A percentile compares a stretch with the other conserved stretches of the same genome.
phyloP scores from a whole-genome alignment of 106 monocot species.

The Ottelia alismoides region DNA sequence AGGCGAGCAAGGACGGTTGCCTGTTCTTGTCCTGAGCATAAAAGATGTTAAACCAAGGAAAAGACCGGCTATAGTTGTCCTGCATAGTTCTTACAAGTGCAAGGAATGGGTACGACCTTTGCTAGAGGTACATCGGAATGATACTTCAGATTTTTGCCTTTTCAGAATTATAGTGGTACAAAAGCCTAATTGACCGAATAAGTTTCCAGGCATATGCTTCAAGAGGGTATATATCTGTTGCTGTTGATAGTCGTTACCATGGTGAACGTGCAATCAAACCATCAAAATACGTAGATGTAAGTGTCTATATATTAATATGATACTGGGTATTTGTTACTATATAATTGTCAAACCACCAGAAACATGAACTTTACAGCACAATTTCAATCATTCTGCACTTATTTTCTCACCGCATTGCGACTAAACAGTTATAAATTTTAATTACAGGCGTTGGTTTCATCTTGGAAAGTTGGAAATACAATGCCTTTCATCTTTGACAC shows the following conservation, averaged over 20 bases:
- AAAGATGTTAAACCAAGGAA: conserved; percentile 26
- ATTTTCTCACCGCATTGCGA: not conserved
- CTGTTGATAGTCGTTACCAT: conserved; percentile 96
- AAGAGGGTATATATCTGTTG: conserved; percentile 73
- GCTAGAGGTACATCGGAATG: conserved; percentile 79
- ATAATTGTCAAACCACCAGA: too few species aligned
- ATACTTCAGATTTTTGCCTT: not conserved
- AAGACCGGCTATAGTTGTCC: conserved; percentile 74
- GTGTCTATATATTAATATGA: too few species aligned
- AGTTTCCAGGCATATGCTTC: conserved; percentile 85
- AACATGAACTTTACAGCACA: too few species aligned
- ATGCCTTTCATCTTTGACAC: conserved; percentile 99
- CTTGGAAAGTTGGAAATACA: conserved; percentile 80
- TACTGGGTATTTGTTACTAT: too few species aligned
- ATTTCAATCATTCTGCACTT: not conserved
- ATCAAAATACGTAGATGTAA: conserved; percentile 75
- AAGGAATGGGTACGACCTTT: conserved; percentile 96
- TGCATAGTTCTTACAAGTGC: conserved; percentile 87
- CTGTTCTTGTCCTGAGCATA: conserved; percentile 68
- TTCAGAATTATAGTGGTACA: not conserved
- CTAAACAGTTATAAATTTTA: conserved; percentile 6
- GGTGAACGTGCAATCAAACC: conserved; percentile 70
- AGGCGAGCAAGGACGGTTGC: conserved; percentile 84
- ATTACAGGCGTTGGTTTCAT: conserved; percentile 64
- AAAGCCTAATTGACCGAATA: not conserved